Conservation (phyloP, 768 basidiomycete species). For the Ephemerocybe angulata region DNA sequence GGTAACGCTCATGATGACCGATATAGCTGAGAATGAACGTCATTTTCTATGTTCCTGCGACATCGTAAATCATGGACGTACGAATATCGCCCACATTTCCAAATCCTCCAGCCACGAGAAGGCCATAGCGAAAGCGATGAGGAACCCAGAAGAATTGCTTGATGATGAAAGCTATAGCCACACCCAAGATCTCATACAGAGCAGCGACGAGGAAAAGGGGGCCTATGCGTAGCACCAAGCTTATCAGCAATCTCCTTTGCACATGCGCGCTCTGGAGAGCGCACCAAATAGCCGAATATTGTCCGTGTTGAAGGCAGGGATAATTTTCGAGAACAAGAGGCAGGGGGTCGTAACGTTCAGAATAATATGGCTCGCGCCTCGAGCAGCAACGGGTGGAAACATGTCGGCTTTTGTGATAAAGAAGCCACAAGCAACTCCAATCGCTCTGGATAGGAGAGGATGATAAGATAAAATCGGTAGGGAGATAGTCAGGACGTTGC, state of each 20-base stretch:
- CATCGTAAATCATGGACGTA: constrained; percentile 28
- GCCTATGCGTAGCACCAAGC: constrained; percentile 43
- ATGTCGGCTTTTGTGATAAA: constrained; percentile 56
- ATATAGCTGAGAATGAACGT: constrained; percentile 43
- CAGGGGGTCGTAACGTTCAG: constrained; percentile 63
- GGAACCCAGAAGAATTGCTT: constrained; percentile 73
- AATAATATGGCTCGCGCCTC: constrained; percentile 57
- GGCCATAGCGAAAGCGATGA: constrained; percentile 68
- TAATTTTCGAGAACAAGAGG: constrained; percentile 69
- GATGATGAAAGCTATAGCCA: constrained; percentile 49
- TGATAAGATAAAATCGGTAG: constrained; percentile 2
- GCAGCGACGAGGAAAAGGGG: constrained; percentile 61
- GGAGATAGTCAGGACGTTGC: constrained; percentile 17
- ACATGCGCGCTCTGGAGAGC: too few species aligned
- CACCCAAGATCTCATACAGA: constrained; percentile 55
- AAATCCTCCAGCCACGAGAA: constrained; percentile 67
- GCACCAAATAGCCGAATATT: constrained; percentile 55
- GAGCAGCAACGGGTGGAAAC: constrained; percentile 54
- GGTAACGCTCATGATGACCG: constrained; percentile 62
- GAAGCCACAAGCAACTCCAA: constrained; percentile 55
- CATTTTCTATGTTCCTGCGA: neutral
- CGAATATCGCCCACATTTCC: constrained; percentile 70
- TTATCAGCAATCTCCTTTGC: too few species aligned
- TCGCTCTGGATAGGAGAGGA: constrained; percentile 35
- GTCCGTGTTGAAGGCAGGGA: constrained; percentile 58